These are phyloP conservation scores for Aspergillus flavus DNA, from an alignment of 2,329 filamentous ascomycete species.

Conservation along the genomic window DNA sequence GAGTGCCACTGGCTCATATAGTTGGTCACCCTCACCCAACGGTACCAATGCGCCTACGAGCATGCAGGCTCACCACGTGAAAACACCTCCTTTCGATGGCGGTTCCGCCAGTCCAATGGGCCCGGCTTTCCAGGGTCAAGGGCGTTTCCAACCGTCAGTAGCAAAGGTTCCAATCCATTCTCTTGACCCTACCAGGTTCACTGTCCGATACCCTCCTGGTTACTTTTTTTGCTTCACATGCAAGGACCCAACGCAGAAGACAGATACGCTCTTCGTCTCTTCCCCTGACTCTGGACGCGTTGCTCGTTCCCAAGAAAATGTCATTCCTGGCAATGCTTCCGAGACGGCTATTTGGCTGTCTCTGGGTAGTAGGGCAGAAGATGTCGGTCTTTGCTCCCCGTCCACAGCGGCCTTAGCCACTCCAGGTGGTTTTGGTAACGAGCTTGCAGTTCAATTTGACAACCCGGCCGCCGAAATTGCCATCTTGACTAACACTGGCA, in stretches of 20 bases:
- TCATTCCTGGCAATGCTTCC: constrained; percentile 62
- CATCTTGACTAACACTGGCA: constrained; percentile 85
- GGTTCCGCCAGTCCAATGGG: constrained; percentile 30
- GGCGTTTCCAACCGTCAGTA: constrained; percentile 40
- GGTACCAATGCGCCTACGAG: constrained; percentile 76
- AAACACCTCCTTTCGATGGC: constrained; percentile 72
- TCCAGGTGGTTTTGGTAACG: constrained; percentile 86
- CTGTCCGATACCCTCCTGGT: constrained; percentile 73
- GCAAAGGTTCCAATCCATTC: constrained; percentile 51
- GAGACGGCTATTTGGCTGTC: constrained; percentile 82
- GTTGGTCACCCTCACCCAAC: constrained; percentile 56
- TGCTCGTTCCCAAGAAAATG: constrained; percentile 56
- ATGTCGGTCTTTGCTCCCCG: constrained; percentile 74
- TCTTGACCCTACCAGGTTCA: constrained; percentile 44
- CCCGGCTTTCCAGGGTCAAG: constrained; percentile 26
- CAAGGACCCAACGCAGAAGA: constrained; percentile 60
- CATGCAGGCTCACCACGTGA: constrained; percentile 97
- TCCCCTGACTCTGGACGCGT: constrained; percentile 89
- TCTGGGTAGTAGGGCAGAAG: constrained; percentile 73
- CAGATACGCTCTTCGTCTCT: constrained; percentile 77
- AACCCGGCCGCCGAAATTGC: constrained; percentile 79
- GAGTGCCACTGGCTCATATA: constrained; percentile 78
- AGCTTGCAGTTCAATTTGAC: constrained; percentile 95
- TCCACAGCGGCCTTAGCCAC: constrained; percentile 70
- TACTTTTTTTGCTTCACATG: constrained; percentile 86